phyloP scores from a whole-genome alignment of 176 grass and related monocot species.

The Microstegium vimineum region DNA sequence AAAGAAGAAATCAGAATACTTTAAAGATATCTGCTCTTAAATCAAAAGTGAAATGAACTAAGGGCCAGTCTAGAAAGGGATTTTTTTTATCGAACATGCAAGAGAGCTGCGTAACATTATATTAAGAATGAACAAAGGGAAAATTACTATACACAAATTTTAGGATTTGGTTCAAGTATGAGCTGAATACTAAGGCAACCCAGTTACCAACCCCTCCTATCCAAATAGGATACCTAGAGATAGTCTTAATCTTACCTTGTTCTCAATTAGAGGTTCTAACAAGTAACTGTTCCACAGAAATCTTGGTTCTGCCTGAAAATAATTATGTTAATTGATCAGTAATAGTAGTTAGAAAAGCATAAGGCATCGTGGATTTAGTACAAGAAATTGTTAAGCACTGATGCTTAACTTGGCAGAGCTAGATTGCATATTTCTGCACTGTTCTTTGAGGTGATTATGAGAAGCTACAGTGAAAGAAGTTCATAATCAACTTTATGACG shows the following conservation, averaged over 20 bases:
- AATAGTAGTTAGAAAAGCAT: neutral
- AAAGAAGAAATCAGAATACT: conserved; percentile 34
- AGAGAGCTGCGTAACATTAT: no score
- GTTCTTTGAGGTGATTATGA: neutral
- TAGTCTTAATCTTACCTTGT: conserved; percentile 52
- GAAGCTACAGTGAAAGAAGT: neutral
- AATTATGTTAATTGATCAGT: conserved; percentile 4
- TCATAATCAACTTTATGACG: neutral
- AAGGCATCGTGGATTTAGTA: neutral
- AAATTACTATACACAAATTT: neutral
- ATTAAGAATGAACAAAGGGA: no score
- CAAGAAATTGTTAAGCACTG: neutral
- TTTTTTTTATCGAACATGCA: no score
- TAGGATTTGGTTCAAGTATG: neutral
- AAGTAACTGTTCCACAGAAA: conserved; percentile 98
- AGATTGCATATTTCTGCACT: neutral
- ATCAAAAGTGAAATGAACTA: neutral
- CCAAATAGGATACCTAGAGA: neutral
- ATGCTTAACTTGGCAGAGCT: neutral
- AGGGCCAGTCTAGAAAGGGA: neutral
- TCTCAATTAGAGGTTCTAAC: conserved; percentile 89
- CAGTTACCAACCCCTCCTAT: neutral
- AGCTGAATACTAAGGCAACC: neutral
- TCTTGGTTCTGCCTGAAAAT: conserved; percentile 83
- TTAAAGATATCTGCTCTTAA: neutral